Evolutionary conservation across 148 eudicot genomes (phyloP), one percentile per base, ranked within the genome.

Genomic region (Chenopodium quinoa): DNA sequence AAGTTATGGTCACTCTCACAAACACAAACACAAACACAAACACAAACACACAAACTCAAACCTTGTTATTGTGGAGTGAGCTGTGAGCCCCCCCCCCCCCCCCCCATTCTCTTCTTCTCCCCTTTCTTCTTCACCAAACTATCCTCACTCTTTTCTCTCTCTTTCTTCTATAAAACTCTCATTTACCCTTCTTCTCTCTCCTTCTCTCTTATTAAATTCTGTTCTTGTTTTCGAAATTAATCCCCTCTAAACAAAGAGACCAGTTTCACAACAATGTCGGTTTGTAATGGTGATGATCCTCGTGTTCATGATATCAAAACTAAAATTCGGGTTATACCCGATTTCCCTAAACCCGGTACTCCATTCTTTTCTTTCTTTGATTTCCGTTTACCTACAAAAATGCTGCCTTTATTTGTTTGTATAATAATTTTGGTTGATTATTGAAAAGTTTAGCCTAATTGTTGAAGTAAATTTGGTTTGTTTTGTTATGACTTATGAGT

Each of bases 331-430:
- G 96, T 92, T 54, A 85, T 94, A 17, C 98, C 98, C 22, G 44
- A 94, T 87, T 94, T 94, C 79, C 98, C 98, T 31, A 94, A 94
- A 85, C 96, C 98, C 74, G 98, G 98, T 91, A 79, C 12, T 81
- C 65, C 31, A 1, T 34, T 2, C 1, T 14, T 52, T 19, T 62
- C 52, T 58, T 8, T 22, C 19, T 50, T 79, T 37, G 1, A 27
- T 71, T 71, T 71, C 75, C 44, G 52, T 11, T 0, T 8, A 71
- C 37, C 4, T 20, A 19, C 2, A 37, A 67, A 48, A 47, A 46
- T 78, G 46, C 27, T 46, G 3, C 34, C 46, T 34, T 46, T 71
- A 29, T 56, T 70, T 40, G 20, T 79, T 77, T 75, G 0, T 19
- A 4, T 4, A 25, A 32, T 27, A 25, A 32, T 27, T 52, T 34